Conservation (phyloP, 768 basidiomycete genomes). For the Saitozyma podzolica region DNA sequence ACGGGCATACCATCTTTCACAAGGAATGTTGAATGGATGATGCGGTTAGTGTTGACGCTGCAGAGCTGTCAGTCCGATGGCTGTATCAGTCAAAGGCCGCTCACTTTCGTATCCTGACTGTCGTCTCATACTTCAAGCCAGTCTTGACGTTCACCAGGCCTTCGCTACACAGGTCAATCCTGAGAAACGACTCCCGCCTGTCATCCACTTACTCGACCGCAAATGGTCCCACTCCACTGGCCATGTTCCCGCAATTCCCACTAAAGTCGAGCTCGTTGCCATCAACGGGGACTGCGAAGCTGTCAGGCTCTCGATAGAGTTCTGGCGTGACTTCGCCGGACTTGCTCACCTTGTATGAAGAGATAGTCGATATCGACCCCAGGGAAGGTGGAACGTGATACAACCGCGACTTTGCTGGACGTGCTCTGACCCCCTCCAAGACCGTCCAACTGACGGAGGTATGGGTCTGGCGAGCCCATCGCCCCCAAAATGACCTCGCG, state of each 20-base stretch:
- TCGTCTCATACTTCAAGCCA: background rate
- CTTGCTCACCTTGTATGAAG: constrained; percentile 62
- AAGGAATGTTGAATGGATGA: constrained; percentile 71
- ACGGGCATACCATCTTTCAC: constrained; percentile 48
- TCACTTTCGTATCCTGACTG: constrained; percentile 19
- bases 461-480: constrained; percentile 78
- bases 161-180: constrained; percentile 54
- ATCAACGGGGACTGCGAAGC: constrained; percentile 16
- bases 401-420: constrained; percentile 71
- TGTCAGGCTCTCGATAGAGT: background rate
- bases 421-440: constrained; percentile 79
- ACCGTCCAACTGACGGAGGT: constrained; percentile 71
- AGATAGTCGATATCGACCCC: constrained; percentile 67
- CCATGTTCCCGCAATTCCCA: constrained; percentile 73
- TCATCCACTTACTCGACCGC: constrained; percentile 65
- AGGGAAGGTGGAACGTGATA: constrained; percentile 44
- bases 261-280: constrained; percentile 60
- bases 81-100: background rate
- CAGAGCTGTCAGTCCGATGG: constrained; percentile 51
- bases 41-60: constrained; percentile 72
- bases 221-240: constrained; percentile 71
- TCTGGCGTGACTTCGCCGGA: constrained; percentile 56
- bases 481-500: constrained; percentile 65
- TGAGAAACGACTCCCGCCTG: constrained; percentile 15
- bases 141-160: constrained; percentile 41